Base-by-base conservation (phyloP, 345 rosid genomes). In the Citrus unshiu region DNA sequence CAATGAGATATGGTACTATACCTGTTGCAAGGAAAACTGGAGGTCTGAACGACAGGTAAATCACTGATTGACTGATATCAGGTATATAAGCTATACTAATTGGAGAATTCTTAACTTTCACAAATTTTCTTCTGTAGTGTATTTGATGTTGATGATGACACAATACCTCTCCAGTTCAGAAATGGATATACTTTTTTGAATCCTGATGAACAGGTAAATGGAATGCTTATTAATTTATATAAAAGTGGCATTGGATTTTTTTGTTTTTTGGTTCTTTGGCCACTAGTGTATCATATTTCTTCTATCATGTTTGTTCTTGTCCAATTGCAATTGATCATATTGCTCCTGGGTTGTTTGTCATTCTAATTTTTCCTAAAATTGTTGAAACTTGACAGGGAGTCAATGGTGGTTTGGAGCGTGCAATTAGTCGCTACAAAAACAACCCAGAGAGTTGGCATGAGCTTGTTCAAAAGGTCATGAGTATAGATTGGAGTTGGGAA, bases 11-110 rank as follows among this genome's bases (percentile, higher is more conserved):
- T 61, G 98, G 99, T 24, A 81, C 98, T 72, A 82, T 94, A 81
- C 98, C 99, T 63, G 87, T 96, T 40, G 95, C 84, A 18, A 90
- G 98, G 80, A 93, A 89, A 84, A 96, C 99, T 0, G 99, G 98
- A 61, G 99, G 97, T 68, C 89, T 96, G 69, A 92, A 91, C 75
- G 98, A 96, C 89, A 93, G 98, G 99, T 94, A 73, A 67, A 77
- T 67, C 79, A 70, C 66, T 69, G 30, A 76, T 35, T 57, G 58
- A 67, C 35, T 29, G 46, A 68, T 10, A 25, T 9, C 69, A 58
- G 22, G 65, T 73, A 18, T 71, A 54, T 25, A 68, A 77, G 61
- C 79, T 72, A n/a, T 22, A 69, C 63, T n/a, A 54, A n/a, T 64
- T 49, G 57, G 40, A 77, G 51, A 37, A 70, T 82, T 35, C 57